Evolutionary conservation across 345 rosid species (phyloP), one percentile per base, ranked within the genome.

Genomic region (Euphorbia tirucalli): DNA sequence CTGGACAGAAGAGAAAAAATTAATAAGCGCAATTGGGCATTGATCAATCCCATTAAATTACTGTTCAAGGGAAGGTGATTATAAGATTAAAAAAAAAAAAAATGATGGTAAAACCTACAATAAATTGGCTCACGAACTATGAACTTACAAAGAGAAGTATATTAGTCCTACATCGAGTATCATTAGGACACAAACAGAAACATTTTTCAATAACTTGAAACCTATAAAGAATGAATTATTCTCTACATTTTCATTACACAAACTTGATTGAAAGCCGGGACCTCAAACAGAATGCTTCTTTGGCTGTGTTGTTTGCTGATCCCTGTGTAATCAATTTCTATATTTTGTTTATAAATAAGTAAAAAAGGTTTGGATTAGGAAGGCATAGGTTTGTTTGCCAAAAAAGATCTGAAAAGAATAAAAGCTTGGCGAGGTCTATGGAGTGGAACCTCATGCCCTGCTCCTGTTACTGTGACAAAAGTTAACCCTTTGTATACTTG

Each of bases 371-470:
- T 71, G 64, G 52, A 66, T 78, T 61, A 74, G 61, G 73, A 81
- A 1, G 91, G 94, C 97, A 94, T 85, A 0, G 85, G 79, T 82
- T 85, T 87, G 75, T 85, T 84, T 85, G 82, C 90, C 86, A 94
- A 76, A 79, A 89, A 94, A 19, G 97, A 90, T 78, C 81, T 78
- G 88, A 94, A 94, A 79, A 92, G 87, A 80, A 92, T 85, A 72
- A 84, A 94, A 16, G 96, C 94, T 81, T 90, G 88, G 58, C 96
- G 90, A 3, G 98, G 96, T 24, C 92, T 88, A 69, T 76, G 96
- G 35, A 92, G 83, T 0, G 98, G 97, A 70, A 92, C 98, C 75
- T 94, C 97, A 21, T 94, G 97, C 58, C 98, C 98, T 35, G 98
- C 97, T 74, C 98, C 97, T 8, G 77, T 84, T 19, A 94, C 90